Base-by-base conservation (phyloP, 495 filamentous ascomycete genomes). In the Entonaema liquescens region DNA sequence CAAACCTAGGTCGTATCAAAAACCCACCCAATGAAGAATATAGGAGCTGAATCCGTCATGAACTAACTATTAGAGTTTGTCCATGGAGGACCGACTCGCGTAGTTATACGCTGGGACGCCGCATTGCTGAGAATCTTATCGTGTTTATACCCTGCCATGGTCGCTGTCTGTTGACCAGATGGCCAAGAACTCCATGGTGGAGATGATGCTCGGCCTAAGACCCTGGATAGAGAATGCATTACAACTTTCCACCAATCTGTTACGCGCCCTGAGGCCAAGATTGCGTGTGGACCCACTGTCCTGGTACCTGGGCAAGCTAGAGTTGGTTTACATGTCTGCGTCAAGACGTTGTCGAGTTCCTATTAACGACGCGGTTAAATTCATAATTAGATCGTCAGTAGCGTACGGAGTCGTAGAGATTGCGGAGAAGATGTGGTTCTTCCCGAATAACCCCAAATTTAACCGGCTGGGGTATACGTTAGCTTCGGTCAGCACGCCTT, bases 191-290 rank as follows among this genome's bases (percentile, higher is more conserved):
- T 25, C 21, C 25, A 33, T 33, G 40, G 42, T 33, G 15, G 25
- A 21, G 12, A 17, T 61, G 38, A 33, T 19, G 26, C 49, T 23
- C 40, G 58, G 58, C 17, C 40, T 9, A 50, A 49, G 58, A 31
- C 35, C 42, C 58, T 33, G 25, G 40, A 61, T 61, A 50, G 25
- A 50, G 28, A 54, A 42, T 11, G 28, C 12, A 5, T 53, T 29
- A 7, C 12, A 53, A 53, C 31, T 40, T 62, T 42, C 49, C 49
- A 63, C 47, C 60, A 63, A 63, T 53, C 23, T 53, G 23, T 29
- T 13, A 28, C 13, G 33, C 17, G 60, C 21, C 60, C 60, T 54
- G 49, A n/a, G 15, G 47, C 49, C 19, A 54, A 40, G 33, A 19
- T 19, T 15, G 6, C 7, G 17, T 19, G 17, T 44, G 40, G 42